phyloP scores from a whole-genome alignment of 208 protist genomes.

The Leishmania amazonensis region DNA sequence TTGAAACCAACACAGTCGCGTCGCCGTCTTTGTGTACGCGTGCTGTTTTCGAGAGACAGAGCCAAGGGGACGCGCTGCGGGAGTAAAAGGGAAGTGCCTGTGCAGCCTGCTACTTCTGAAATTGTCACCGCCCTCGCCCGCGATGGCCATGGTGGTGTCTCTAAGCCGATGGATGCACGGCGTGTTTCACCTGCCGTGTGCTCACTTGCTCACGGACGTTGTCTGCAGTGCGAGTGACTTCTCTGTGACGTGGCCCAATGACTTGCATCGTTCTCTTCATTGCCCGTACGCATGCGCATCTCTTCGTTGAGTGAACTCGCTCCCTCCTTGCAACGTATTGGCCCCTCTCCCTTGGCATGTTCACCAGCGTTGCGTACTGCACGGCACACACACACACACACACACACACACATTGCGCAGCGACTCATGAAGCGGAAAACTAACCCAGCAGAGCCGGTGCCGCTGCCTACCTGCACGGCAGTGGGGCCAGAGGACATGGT shows the following conservation, averaged over 20 bases:
- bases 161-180: neutral
- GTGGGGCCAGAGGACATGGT: slow-evolving; percentile 53
- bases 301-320: neutral
- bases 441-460: slow-evolving; percentile 16
- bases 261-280: neutral
- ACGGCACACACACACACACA: neutral
- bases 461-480: slow-evolving; percentile 19
- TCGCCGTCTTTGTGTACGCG: neutral
- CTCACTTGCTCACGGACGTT: neutral
- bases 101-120: neutral
- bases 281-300: neutral
- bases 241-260: neutral
- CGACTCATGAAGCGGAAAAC: slow-evolving; percentile 26
- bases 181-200: neutral
- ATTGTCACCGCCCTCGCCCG: neutral
- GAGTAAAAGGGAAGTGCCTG: neutral
- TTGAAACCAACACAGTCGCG: neutral
- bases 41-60: neutral
- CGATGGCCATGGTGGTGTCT: neutral
- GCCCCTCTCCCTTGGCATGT: neutral
- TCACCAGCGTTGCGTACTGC: neutral
- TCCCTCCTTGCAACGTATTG: neutral
- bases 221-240: neutral
- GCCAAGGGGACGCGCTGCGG: neutral
- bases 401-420: neutral